phyloP scores from a whole-genome alignment of 495 filamentous ascomycete genomes.

The Penicillium antarcticum region DNA sequence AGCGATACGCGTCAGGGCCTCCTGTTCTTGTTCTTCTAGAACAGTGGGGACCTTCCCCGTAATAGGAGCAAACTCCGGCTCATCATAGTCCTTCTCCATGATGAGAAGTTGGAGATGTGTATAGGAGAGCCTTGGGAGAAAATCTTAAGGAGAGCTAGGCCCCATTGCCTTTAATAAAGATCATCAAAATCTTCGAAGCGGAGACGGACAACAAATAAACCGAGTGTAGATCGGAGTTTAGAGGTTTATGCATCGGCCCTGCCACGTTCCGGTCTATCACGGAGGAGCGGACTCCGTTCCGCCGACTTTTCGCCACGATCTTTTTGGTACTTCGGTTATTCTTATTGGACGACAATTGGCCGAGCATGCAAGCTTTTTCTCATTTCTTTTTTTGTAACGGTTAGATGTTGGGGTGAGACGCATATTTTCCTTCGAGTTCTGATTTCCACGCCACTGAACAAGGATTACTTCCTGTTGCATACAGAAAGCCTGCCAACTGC shows the following conservation, averaged over 20 bases:
- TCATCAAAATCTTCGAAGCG: neutral
- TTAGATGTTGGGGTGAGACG: no score
- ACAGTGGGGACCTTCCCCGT: slow-evolving; percentile 7
- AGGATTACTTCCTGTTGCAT: no score
- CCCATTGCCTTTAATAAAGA: neutral
- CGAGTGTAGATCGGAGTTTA: neutral
- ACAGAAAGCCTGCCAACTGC: no score
- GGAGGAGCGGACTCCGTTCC: slow-evolving; percentile 1
- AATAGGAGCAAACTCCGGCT: slow-evolving; percentile 20
- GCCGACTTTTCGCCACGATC: neutral
- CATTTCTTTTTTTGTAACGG: no score
- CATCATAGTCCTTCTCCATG: slow-evolving; percentile 14
- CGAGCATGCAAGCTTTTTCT: no score
- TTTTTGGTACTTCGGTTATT: no score
- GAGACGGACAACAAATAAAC: neutral
- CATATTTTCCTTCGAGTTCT: no score
- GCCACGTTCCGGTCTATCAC: neutral
- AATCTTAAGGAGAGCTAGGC: no score
- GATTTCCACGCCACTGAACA: no score
- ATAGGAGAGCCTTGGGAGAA: neutral
- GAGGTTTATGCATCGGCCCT: neutral
- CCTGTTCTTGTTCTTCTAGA: slow-evolving; percentile 19
- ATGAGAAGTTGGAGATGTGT: neutral
- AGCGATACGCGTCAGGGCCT: slow-evolving; percentile 24
- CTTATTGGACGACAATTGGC: no score